Evolutionary conservation across 768 basidiomycete species (phyloP).

Genomic region (Paxillus involutus): DNA sequence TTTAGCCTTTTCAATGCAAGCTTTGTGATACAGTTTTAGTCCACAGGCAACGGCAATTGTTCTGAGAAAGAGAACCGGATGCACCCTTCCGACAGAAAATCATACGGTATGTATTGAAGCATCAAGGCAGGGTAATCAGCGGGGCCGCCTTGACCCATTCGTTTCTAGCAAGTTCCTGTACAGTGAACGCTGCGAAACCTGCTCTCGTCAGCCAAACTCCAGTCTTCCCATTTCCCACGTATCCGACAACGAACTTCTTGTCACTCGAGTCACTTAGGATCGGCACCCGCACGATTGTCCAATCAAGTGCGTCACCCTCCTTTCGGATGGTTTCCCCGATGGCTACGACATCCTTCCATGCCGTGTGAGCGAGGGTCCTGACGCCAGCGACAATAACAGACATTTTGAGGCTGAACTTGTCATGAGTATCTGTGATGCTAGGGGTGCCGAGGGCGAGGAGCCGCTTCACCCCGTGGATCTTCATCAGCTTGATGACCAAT

Average conservation of each 20-base stretch:
- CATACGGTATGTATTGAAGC: not conserved
- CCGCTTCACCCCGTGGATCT: conserved; percentile 48
- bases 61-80: not conserved
- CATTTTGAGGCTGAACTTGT: conserved; percentile 48
- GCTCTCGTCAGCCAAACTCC: conserved; percentile 50
- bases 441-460: conserved; percentile 68
- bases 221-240: conserved; percentile 63
- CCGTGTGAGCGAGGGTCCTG: conserved; percentile 45
- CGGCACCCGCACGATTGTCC: conserved; percentile 73
- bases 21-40: not conserved
- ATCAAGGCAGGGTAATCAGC: conserved; percentile 33
- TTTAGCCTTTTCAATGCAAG: not conserved
- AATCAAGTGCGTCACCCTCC: conserved; percentile 52
- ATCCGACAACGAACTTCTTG: conserved; percentile 55
- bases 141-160: conserved; percentile 56
- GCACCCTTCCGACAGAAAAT: no score
- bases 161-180: conserved; percentile 54
- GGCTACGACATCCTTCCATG: conserved; percentile 70
- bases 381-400: conserved; percentile 37
- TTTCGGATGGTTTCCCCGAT: conserved; percentile 56
- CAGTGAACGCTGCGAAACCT: conserved; percentile 60
- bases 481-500: conserved; percentile 56
- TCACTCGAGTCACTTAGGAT: conserved; percentile 50
- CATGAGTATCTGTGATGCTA: conserved; percentile 60
- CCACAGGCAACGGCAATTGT: not conserved